A percentile compares a stretch with the other conserved stretches of the same genome.
phyloP scores from a whole-genome alignment of 495 filamentous ascomycete genomes.

The Lophiostoma macrostomum region DNA sequence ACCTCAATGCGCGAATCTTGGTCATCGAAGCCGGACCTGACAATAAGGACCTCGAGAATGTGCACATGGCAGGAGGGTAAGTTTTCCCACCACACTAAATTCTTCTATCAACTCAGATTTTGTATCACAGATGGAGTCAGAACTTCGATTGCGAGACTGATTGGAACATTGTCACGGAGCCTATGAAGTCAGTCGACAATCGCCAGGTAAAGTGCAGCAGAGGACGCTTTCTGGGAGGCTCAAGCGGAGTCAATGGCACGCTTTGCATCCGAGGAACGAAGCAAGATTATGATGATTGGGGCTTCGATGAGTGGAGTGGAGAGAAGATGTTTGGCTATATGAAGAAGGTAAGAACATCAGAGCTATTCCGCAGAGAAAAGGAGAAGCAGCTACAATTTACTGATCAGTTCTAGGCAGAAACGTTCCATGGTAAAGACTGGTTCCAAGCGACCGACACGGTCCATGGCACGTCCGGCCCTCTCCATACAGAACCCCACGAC shows the following conservation, averaged over 20 bases:
- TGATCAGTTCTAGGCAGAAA: constrained; percentile 44
- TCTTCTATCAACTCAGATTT: not conserved
- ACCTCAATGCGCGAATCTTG: constrained; percentile 46
- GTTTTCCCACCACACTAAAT: not conserved
- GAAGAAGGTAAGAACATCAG: constrained; percentile 9
- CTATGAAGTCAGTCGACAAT: constrained; percentile 14
- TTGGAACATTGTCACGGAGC: constrained; percentile 34
- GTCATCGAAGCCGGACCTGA: constrained; percentile 49
- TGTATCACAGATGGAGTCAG: constrained; percentile 12
- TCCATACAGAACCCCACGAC: constrained; percentile 20
- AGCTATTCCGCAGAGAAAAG: too few species aligned
- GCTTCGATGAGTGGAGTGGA: constrained; percentile 52
- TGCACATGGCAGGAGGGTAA: constrained; percentile 32
- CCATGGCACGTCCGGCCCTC: constrained; percentile 40
- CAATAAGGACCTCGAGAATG: constrained; percentile 34
- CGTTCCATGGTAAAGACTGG: constrained; percentile 47
- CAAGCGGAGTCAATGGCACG: constrained; percentile 62
- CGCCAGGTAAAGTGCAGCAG: constrained; percentile 37
- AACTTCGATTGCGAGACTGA: constrained; percentile 23
- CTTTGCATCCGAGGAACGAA: constrained; percentile 55
- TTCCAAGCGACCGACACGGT: constrained; percentile 35
- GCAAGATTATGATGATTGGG: constrained; percentile 62
- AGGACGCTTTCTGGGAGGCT: constrained; percentile 60
- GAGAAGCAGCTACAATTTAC: too few species aligned
- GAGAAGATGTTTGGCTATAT: constrained; percentile 49